A percentile compares a stretch with the other conserved stretches of the same genome.
Conservation (phyloP, 75 land plant genomes). For the Ceratopteris richardii region DNA sequence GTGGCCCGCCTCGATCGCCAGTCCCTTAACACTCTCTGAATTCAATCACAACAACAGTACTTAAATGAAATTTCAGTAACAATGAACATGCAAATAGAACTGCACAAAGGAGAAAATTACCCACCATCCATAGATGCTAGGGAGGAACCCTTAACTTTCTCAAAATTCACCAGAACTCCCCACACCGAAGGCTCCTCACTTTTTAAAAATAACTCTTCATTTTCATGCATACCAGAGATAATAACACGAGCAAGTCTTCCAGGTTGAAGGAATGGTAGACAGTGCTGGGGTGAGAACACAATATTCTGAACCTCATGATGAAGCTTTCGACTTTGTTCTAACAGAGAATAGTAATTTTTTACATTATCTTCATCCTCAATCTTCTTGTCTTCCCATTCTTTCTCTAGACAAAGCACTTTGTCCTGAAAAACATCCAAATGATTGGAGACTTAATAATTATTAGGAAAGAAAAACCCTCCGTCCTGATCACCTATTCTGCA, state of each 20-base stretch:
- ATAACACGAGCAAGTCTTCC: conserved; percentile 66
- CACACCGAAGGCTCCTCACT: conserved; percentile 50
- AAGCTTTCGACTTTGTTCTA: conserved; percentile 58
- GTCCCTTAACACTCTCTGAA: conserved; percentile 42
- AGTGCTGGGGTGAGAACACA: conserved; percentile 70
- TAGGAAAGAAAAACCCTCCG: too few relatives aligned
- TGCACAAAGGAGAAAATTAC: background rate
- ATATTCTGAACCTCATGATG: conserved; percentile 65
- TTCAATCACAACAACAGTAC: background rate
- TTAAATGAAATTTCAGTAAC: background rate
- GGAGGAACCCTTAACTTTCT: conserved; percentile 37
- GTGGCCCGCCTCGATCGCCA: conserved; percentile 55
- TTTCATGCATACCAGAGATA: conserved; percentile 29
- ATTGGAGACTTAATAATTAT: too few relatives aligned
- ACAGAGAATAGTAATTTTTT: conserved; percentile 49
- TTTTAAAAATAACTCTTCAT: conserved; percentile 26
- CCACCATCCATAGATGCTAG: conserved; percentile 1
- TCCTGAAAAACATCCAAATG: conserved; percentile 43
- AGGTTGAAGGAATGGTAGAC: conserved; percentile 74
- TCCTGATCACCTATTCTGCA: too few relatives aligned
- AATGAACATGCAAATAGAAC: too few relatives aligned
- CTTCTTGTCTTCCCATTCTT: conserved; percentile 59
- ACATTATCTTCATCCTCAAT: conserved; percentile 91
- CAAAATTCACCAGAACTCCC: conserved; percentile 90
- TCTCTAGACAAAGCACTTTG: conserved; percentile 66